Conservation (phyloP, 495 filamentous ascomycete species). For the Penicillium salamii region DNA sequence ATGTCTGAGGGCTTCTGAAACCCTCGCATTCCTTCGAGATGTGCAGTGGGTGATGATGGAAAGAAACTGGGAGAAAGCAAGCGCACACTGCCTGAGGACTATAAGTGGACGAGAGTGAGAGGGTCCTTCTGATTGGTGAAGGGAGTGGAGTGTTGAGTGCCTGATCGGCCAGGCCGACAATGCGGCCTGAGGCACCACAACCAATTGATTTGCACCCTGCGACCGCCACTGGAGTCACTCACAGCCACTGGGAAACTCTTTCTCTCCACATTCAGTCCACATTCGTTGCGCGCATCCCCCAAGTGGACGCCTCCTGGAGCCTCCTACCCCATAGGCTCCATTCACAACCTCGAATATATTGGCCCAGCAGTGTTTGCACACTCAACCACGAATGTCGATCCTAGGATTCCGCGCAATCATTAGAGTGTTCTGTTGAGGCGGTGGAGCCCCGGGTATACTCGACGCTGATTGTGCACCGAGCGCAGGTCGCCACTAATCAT, state of each 20-base stretch:
- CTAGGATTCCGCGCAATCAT: not conserved
- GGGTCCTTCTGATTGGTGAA: too few species aligned
- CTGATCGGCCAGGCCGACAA: not conserved
- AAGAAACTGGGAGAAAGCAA: not conserved
- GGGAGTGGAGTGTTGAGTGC: not conserved
- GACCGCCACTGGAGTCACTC: slow-evolving; percentile 1
- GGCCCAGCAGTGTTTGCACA: not conserved
- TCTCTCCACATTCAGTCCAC: slow-evolving; percentile 1
- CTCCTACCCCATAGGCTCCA: not conserved
- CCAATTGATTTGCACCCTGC: not conserved
- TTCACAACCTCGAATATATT: not conserved
- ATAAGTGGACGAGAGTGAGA: too few species aligned
- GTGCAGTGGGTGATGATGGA: not conserved
- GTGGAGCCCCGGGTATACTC: slow-evolving; percentile 14
- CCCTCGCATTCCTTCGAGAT: not conserved
- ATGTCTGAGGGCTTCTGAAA: too few species aligned
- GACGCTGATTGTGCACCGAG: slow-evolving; percentile 10
- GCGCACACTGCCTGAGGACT: too few species aligned
- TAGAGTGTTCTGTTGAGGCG: slow-evolving; percentile 9
- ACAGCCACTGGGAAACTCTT: slow-evolving; percentile 2
- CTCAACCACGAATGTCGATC: slow-evolving; percentile 1
- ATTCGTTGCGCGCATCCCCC: not conserved
- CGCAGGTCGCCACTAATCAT: slow-evolving; percentile 13
- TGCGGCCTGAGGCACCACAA: not conserved
- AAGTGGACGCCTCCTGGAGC: slow-evolving; percentile 1